These are phyloP conservation scores for Forsythia viridissima DNA, from an alignment of 257 asterid species.

Conservation along the genomic window DNA sequence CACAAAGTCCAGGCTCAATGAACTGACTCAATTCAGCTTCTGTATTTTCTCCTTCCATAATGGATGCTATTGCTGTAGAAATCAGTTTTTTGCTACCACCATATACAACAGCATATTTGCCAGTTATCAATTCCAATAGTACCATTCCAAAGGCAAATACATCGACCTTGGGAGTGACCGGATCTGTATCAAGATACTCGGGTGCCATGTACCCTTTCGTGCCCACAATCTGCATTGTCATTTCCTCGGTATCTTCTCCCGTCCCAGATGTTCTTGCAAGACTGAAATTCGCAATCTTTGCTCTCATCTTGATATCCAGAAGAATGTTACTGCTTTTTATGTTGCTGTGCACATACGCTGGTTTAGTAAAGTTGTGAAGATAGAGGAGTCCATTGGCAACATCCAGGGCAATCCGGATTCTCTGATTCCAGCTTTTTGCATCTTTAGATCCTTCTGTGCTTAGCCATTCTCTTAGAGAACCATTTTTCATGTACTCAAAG, in stretches of 20 bases:
- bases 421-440: constrained; percentile 32
- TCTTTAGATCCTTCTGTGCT: constrained; percentile 24
- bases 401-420: constrained; percentile 54
- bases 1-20: constrained; percentile 30
- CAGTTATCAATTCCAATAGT: constrained; percentile 54
- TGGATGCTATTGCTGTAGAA: constrained; percentile 26
- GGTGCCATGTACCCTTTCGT: constrained; percentile 48
- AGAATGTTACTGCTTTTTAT: constrained; percentile 53
- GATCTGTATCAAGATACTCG: constrained; percentile 42
- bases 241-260: constrained; percentile 28
- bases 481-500: constrained; percentile 60
- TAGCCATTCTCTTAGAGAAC: constrained; percentile 60
- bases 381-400: constrained; percentile 68
- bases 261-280: constrained; percentile 37
- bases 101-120: constrained; percentile 33
- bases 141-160: constrained; percentile 57
- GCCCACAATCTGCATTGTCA: constrained; percentile 25
- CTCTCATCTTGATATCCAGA: constrained; percentile 54
- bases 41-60: constrained; percentile 35
- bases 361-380: constrained; percentile 59
- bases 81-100: constrained; percentile 41
- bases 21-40: constrained; percentile 29
- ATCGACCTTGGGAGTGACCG: constrained; percentile 44
- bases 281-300: constrained; percentile 58
- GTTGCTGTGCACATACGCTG: constrained; percentile 51